Base-by-base conservation (phyloP, 2,329 filamentous ascomycete species). In the Eurotiales sp. region DNA sequence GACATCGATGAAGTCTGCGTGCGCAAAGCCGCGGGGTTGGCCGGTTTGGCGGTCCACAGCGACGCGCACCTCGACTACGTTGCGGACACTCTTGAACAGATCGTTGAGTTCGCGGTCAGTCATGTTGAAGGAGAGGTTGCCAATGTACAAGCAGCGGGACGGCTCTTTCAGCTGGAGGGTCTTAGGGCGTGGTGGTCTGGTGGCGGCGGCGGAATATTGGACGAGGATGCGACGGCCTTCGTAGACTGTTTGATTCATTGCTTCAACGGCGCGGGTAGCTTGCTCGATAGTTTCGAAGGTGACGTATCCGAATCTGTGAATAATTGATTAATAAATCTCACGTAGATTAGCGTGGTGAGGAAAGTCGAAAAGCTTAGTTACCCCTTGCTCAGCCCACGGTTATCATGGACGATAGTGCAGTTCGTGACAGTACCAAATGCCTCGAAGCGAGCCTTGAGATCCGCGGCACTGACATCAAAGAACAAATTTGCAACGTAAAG, bases 111-210 rank as follows among this genome's bases (percentile, higher is more conserved):
- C 90, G 49, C 82, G 81, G 64, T 95, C 90, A 8, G 86, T 87
- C 74, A 91, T 86, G 72, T 95, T 87, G 65, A 87, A 93, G 10
- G 88, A 84, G 71, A 96, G 83, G 74, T 93, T 93, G 59, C 90
- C 89, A 59, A 96, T 81, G 75, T 87, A 95, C 29, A 95, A 73
- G 1, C 85, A 88, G 63, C 78, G 82, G 46, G 80, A 79, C 3
- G 84, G 83, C 36, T 72, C 59, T 60, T 75, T 12, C 42, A 21
- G 4, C 27, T n/a, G 22, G n/a, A n/a, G n/a, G n/a, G n/a, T n/a
- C n/a, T n/a, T n/a, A n/a, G n/a, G n/a, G n/a, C n/a, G n/a, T n/a
- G n/a, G n/a, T n/a, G n/a, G n/a, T n/a, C 40, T 4, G 10, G 48
- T 42, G 48, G 55, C 56, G 46, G 56, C 63, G 44, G 61, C 63